Evolutionary conservation across 257 asterid genomes (phyloP), one percentile per base, ranked within the genome.

Genomic region (Solanum piurae): DNA sequence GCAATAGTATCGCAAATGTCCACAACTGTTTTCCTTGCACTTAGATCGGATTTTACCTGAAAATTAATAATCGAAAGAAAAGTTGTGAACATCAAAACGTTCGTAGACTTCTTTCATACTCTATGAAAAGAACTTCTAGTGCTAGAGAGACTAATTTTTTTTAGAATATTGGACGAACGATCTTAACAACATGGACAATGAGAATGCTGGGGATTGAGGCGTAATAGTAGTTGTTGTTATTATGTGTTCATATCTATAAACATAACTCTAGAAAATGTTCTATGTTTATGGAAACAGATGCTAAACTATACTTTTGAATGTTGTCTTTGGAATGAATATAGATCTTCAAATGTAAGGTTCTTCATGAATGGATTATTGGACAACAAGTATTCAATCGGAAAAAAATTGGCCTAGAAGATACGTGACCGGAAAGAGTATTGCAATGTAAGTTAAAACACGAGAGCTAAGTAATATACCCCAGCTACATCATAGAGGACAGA

Each of bases 1-100:
- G 94, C 94, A 76, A 95, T 93, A 3, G 94, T 89, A 49, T 95
- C 92, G 9, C 98, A 95, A 0, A 94, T 92, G 37, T 92, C 96
- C 36, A 89, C 83, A 2, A 91, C 94, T 20, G 89, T 87, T 92
- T 90, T 92, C 86, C 98, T 92, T 37, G 91, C 88, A 72, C 85
- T 88, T 87, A 83, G 66, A 86, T 87, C 86, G 6, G 94, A 87
- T 38, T 83, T 89, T 44, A 90, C 93, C 98, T 95, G 89, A 77
- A 5, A 80, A 9, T 4, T n/a, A 18, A 80, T 46, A 46, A 29
- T 80, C 4, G 1, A 16, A 80, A 46, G 85, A 10, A 29, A 16
- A 5, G 29, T 80, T 5, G 2, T 80, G 29, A 46, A 27, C 38
- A 46, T 46, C 69, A 29, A 49, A 44, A 44, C 9, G 42, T 29